phyloP scores from a whole-genome alignment of 2,329 filamentous ascomycete species.

The Chaetomiaceae sp. region DNA sequence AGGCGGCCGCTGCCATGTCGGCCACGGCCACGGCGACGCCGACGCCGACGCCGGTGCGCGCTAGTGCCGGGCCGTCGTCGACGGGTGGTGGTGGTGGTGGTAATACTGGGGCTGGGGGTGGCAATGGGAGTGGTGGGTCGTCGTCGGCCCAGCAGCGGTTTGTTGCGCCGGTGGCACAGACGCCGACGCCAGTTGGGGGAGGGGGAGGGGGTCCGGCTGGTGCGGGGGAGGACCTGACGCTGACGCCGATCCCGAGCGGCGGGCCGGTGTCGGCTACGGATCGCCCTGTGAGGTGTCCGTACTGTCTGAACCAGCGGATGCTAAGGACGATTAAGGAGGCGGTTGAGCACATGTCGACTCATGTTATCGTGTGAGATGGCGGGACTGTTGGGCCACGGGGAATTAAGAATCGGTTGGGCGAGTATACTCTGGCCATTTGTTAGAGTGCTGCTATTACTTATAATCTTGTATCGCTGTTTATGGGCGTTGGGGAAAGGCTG shows the following conservation, averaged over 20 bases:
- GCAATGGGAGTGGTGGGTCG: neutral
- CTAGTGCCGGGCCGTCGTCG: conserved; percentile 13
- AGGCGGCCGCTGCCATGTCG: conserved; percentile 20
- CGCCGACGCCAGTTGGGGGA: conserved; percentile 2
- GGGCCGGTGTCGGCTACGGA: conserved; percentile 42
- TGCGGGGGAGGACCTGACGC: conserved; percentile 37
- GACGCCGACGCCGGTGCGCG: conserved; percentile 11
- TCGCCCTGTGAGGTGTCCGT: conserved; percentile 50
- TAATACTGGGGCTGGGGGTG: neutral
- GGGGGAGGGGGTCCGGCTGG: conserved; percentile 11
- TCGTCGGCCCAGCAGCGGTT: conserved; percentile 7
- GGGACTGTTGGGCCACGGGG: neutral
- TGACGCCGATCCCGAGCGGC: conserved; percentile 50
- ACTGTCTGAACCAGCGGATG: conserved; percentile 57
- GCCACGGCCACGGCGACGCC: conserved; percentile 25
- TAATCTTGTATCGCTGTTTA: too few relatives aligned
- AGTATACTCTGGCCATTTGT: neutral
- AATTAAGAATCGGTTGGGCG: neutral
- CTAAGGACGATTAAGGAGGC: conserved; percentile 55
- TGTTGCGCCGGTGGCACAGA: conserved; percentile 20
- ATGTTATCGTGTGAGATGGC: conserved; percentile 45
- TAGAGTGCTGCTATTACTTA: too few relatives aligned
- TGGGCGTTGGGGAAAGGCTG: too few relatives aligned
- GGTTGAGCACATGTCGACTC: conserved; percentile 56
- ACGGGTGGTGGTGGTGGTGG: neutral